Percentiles rank a stretch among this genome's conserved stretches.
Evolutionary conservation across 2,329 filamentous ascomycete genomes (phyloP).

Genomic region (Aspergillus sp.): DNA sequence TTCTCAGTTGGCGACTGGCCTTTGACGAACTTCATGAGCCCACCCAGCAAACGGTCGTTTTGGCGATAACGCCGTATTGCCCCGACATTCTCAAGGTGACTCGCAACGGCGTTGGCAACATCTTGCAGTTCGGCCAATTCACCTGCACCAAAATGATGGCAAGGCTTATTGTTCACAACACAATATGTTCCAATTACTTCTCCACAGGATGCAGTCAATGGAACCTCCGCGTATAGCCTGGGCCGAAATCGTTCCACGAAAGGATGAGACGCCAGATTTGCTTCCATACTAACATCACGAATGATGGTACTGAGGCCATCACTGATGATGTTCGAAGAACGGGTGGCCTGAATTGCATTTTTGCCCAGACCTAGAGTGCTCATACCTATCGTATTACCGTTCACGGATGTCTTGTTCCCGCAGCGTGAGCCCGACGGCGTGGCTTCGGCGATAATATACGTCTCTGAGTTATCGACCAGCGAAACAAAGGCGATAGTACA

Average conservation of each 20-base stretch:
- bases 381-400: slow-evolving; percentile 26
- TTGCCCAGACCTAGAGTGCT: slow-evolving; percentile 13
- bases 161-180: slow-evolving; percentile 59
- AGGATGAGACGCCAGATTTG: slow-evolving; percentile 36
- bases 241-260: slow-evolving; percentile 36
- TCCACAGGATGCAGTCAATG: slow-evolving; percentile 57
- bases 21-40: slow-evolving; percentile 53
- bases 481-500: slow-evolving; percentile 50
- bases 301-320: slow-evolving; percentile 32
- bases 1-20: slow-evolving; percentile 22
- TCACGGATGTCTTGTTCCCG: slow-evolving; percentile 15
- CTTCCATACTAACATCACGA: slow-evolving; percentile 40
- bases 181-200: slow-evolving; percentile 61
- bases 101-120: slow-evolving; percentile 49
- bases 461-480: slow-evolving; percentile 49
- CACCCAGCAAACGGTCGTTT: slow-evolving; percentile 58
- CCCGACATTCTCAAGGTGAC: slow-evolving; percentile 59
- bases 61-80: slow-evolving; percentile 55
- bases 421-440: slow-evolving; percentile 37
- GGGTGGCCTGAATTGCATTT: background rate
- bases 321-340: background rate
- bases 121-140: slow-evolving; percentile 13
- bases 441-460: slow-evolving; percentile 56
- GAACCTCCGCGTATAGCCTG: slow-evolving; percentile 61
- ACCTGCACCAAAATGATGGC: slow-evolving; percentile 42